These are phyloP conservation scores for Alternaria alternata DNA, from an alignment of 2,329 filamentous ascomycete species.

Conservation along the genomic window DNA sequence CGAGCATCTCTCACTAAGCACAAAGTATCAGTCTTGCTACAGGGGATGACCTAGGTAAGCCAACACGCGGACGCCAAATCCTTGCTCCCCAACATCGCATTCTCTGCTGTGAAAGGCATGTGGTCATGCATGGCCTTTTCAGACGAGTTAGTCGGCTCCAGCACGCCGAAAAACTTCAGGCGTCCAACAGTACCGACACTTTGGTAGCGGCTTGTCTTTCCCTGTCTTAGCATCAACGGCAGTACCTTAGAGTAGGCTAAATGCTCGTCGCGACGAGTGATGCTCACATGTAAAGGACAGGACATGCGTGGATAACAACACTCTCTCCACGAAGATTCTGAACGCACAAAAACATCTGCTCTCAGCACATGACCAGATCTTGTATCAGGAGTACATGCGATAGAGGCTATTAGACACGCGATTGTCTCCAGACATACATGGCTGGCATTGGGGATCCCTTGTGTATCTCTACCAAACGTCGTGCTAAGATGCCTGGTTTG, in stretches of 20 bases:
- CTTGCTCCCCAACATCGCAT: not conserved
- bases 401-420: not conserved
- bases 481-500: not conserved
- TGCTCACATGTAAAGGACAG: not conserved
- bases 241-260: not conserved
- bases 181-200: not conserved
- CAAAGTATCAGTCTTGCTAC: not conserved
- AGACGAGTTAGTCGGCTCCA: not conserved
- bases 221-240: conserved; percentile 2
- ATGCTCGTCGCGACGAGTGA: not conserved
- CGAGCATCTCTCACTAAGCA: not conserved
- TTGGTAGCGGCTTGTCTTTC: conserved; percentile 2
- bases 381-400: not conserved
- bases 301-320: not conserved
- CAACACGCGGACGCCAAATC: not conserved
- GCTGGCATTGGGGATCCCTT: not conserved
- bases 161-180: not conserved
- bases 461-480: not conserved
- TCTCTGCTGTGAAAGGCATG: not conserved
- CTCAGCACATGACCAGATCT: not conserved
- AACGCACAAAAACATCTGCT: not conserved
- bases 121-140: not conserved
- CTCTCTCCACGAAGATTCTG: not conserved
- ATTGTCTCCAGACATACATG: not conserved
- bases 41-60: not conserved